Percentiles rank a stretch among this genome's conserved stretches.
Conservation (phyloP, 768 basidiomycete genomes). For the Mrakia frigida region DNA sequence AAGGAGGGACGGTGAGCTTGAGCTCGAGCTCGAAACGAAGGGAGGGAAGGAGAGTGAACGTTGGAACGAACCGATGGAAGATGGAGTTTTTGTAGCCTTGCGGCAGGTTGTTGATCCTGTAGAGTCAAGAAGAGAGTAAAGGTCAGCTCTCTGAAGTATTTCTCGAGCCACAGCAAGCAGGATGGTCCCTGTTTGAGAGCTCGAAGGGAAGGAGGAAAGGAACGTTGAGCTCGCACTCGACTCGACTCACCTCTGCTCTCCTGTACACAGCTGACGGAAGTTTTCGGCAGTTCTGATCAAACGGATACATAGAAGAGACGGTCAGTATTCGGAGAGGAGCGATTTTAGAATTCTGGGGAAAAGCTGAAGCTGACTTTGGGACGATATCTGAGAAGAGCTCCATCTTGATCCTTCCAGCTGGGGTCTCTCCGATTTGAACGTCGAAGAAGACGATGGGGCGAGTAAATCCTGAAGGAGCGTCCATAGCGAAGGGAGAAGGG, state of each 20-base stretch:
- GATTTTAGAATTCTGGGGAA: no score
- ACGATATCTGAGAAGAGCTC: constrained; percentile 94
- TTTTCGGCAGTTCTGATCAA: constrained; percentile 86
- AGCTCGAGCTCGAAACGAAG: background rate
- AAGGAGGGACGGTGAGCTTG: constrained; percentile 2
- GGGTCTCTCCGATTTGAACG: constrained; percentile 90
- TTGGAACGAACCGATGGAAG: constrained; percentile 71
- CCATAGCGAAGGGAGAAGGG: constrained; percentile 2
- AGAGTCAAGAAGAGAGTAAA: no score
- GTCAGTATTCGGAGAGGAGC: background rate
- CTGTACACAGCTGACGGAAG: constrained; percentile 93
- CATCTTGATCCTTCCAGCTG: constrained; percentile 92
- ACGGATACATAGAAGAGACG: background rate
- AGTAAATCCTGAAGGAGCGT: constrained; percentile 31
- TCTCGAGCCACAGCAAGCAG: background rate
- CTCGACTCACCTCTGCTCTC: constrained; percentile 72
- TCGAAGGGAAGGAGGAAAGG: background rate
- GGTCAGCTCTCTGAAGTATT: background rate
- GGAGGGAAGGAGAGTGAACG: background rate
- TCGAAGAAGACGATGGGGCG: constrained; percentile 96
- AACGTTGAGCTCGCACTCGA: background rate
- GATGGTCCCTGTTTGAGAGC: background rate
- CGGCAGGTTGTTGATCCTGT: constrained; percentile 47
- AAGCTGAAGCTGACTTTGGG: constrained; percentile 63
- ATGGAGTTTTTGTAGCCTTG: constrained; percentile 88